phyloP scores from a whole-genome alignment of 139 green algal genomes.

The Chlamydomonas eustigma region DNA sequence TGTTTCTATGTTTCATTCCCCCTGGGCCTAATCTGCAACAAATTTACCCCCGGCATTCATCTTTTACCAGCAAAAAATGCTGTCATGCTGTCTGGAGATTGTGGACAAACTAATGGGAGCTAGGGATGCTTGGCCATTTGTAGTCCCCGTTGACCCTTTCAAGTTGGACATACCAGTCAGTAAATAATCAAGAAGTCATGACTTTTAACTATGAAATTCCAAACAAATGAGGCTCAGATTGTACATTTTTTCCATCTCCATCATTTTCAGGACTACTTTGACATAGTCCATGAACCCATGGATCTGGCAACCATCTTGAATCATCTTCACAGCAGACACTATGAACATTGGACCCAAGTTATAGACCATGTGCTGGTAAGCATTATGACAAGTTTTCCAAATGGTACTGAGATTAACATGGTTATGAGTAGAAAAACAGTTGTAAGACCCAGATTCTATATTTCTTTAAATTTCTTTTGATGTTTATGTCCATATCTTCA shows the following conservation, averaged over 20 bases:
- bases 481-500: background rate
- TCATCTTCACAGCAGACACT: background rate
- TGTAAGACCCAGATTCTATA: background rate
- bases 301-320: conserved; percentile 8
- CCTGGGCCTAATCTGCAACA: background rate
- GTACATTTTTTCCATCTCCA: background rate
- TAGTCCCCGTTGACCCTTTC: conserved; percentile 5
- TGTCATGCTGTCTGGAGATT: background rate
- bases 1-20: background rate
- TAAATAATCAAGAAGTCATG: background rate
- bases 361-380: conserved; percentile 9
- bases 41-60: background rate
- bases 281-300: conserved; percentile 8
- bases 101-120: background rate
- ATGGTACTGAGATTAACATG: too few species aligned
- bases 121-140: conserved; percentile 5
- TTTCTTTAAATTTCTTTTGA: background rate
- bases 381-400: too few species aligned
- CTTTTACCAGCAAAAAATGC: background rate
- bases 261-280: conserved; percentile 3
- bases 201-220: background rate
- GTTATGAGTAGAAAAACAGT: background rate
- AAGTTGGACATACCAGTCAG: background rate
- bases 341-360: background rate
- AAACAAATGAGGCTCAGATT: background rate